Evolutionary conservation across 345 rosid genomes (phyloP).

Genomic region (Euclidium syriacum): DNA sequence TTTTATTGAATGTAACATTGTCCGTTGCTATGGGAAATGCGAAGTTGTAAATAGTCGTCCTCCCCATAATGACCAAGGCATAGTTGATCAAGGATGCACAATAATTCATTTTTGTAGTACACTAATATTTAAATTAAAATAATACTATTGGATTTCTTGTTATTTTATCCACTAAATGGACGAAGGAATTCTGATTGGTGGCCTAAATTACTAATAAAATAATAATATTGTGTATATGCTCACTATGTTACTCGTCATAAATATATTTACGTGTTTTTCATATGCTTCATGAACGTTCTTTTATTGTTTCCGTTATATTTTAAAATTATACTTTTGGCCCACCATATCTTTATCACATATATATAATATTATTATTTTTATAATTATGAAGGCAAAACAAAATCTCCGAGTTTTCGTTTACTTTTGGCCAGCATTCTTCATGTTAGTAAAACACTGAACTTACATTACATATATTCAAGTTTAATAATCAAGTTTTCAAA

Average conservation of each 20-base stretch:
- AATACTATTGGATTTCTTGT: not conserved
- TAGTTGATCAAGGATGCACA: not conserved
- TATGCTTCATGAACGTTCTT: slow-evolving; percentile 31
- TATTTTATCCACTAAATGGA: not conserved
- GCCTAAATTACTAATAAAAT: slow-evolving; percentile 11
- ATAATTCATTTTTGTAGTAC: not conserved
- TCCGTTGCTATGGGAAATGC: not conserved
- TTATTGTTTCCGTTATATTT: slow-evolving; percentile 12
- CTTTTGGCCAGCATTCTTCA: slow-evolving; percentile 5
- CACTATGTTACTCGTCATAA: slow-evolving; percentile 25
- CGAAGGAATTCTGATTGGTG: slow-evolving; percentile 24
- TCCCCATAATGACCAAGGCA: not conserved
- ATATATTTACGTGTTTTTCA: slow-evolving; percentile 30
- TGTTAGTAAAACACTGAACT: slow-evolving; percentile 10
- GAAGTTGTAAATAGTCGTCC: not conserved
- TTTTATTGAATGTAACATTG: not conserved
- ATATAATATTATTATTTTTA: slow-evolving; percentile 7
- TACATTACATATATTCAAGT: not conserved
- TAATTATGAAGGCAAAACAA: slow-evolving; percentile 24
- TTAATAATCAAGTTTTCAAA: not conserved
- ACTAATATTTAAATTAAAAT: not conserved
- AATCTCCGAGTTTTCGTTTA: not conserved
- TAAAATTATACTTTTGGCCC: slow-evolving; percentile 22
- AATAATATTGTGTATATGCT: slow-evolving; percentile 7
- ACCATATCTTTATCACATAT: slow-evolving; percentile 23